Evolutionary conservation across 371 early-diverging fungal genomes (phyloP).

Genomic region (Rhizopus stolonifer): DNA sequence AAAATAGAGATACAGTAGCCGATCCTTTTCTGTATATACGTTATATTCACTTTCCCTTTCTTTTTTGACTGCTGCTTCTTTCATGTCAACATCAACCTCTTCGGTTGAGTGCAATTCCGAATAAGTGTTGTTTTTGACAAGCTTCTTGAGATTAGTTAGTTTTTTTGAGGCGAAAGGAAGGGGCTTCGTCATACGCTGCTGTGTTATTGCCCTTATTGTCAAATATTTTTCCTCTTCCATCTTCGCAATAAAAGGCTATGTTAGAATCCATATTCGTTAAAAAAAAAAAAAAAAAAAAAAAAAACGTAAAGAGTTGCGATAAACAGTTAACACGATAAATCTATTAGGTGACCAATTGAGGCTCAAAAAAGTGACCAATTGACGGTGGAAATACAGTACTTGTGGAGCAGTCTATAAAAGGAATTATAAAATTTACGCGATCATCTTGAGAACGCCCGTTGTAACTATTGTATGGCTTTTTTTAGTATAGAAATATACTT

Average conservation of each 20-base stretch:
- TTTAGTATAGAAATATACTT: no score
- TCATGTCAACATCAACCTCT: conserved; percentile 4
- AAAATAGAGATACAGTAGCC: conserved; percentile 9
- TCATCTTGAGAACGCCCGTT: no score
- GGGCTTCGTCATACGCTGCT: conserved; percentile 13
- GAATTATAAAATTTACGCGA: no score
- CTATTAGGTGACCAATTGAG: neutral
- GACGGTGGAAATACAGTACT: neutral
- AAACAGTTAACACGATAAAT: conserved; percentile 3
- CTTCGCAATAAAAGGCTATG: conserved; percentile 15
- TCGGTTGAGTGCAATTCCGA: conserved; percentile 7
- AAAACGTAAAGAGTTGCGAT: neutral
- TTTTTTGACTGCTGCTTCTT: conserved; percentile 5
- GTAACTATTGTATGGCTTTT: no score
- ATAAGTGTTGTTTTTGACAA: conserved; percentile 15
- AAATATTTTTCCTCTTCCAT: conserved; percentile 16
- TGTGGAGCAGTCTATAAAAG: no score
- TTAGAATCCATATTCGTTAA: conserved; percentile 16
- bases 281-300: neutral
- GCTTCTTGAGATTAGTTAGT: no score
- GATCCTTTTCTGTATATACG: conserved; percentile 4
- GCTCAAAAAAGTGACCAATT: conserved; percentile 8
- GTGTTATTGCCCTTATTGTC: conserved; percentile 9
- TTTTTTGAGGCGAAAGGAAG: conserved; percentile 23
- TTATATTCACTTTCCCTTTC: conserved; percentile 7